These are phyloP conservation scores for Phytopythium cucurbitacearum DNA, from an alignment of 352 stramenopile species.

Conservation along the genomic window DNA sequence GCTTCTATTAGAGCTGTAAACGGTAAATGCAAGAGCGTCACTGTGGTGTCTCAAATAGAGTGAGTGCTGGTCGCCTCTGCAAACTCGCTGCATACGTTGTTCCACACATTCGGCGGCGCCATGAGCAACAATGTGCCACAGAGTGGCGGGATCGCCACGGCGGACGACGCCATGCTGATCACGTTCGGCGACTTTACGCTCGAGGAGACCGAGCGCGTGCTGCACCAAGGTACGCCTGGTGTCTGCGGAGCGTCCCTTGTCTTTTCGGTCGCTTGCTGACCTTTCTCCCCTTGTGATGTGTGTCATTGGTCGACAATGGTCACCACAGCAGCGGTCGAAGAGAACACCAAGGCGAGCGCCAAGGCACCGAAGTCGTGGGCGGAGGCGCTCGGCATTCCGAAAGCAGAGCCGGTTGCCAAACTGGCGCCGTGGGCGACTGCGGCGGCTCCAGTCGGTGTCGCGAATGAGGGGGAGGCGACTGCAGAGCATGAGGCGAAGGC, in stretches of 20 bases:
- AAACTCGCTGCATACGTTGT: no score
- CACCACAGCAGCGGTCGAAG: slow-evolving; percentile 5
- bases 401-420: slow-evolving; percentile 10
- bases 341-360: neutral
- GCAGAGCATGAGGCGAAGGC: slow-evolving; percentile 8
- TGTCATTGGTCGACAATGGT: neutral
- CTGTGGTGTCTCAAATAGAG: no score
- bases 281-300: neutral
- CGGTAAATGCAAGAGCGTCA: neutral
- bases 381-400: slow-evolving; percentile 38
- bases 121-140: no score
- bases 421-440: slow-evolving; percentile 25
- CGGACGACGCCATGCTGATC: slow-evolving; percentile 30
- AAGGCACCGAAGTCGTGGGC: slow-evolving; percentile 56
- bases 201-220: slow-evolving; percentile 50
- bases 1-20: neutral
- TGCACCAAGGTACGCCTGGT: slow-evolving; percentile 35
- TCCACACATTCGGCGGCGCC: no score
- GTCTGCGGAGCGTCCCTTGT: neutral
- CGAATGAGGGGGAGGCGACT: neutral
- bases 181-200: slow-evolving; percentile 79
- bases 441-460: slow-evolving; percentile 5
- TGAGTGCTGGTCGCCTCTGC: slow-evolving; percentile 2
- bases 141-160: neutral
- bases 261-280: neutral